Evolutionary conservation across 140 eudicot species (phyloP).

Genomic region (Oenanthe javanica): DNA sequence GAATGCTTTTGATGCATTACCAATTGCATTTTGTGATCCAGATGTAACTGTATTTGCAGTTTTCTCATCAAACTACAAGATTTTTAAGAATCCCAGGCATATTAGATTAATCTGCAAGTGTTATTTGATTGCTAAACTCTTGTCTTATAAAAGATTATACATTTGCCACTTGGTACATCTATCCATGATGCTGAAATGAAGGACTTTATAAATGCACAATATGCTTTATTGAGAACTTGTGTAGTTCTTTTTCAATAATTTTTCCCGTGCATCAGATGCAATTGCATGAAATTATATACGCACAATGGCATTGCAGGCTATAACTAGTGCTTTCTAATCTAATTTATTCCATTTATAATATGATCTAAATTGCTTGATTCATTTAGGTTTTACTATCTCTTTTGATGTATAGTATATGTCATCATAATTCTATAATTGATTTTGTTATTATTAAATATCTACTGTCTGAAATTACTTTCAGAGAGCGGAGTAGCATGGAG

Average conservation of each 20-base stretch:
- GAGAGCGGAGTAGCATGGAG: constrained; percentile 96
- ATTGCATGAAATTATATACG: background rate
- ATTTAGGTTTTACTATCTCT: background rate
- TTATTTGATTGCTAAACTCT: background rate
- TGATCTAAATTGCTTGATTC: background rate
- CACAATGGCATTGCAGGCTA: background rate
- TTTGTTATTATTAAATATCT: background rate
- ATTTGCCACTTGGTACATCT: background rate
- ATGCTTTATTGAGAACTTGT: constrained; percentile 5
- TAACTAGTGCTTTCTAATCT: background rate
- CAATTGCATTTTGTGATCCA: constrained; percentile 2
- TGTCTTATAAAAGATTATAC: background rate
- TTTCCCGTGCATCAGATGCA: background rate
- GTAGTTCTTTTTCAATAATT: background rate
- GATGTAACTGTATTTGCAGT: background rate
- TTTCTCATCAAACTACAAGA: background rate
- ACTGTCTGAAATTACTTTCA: constrained; percentile 21
- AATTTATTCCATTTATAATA: background rate
- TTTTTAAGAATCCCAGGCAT: background rate
- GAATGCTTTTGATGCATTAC: background rate
- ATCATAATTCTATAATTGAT: background rate
- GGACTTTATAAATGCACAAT: background rate
- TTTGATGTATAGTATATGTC: background rate
- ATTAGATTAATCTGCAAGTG: background rate
- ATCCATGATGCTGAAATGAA: background rate